phyloP scores from a whole-genome alignment of 176 grass and related monocot species.

The Elaeis guineensis region DNA sequence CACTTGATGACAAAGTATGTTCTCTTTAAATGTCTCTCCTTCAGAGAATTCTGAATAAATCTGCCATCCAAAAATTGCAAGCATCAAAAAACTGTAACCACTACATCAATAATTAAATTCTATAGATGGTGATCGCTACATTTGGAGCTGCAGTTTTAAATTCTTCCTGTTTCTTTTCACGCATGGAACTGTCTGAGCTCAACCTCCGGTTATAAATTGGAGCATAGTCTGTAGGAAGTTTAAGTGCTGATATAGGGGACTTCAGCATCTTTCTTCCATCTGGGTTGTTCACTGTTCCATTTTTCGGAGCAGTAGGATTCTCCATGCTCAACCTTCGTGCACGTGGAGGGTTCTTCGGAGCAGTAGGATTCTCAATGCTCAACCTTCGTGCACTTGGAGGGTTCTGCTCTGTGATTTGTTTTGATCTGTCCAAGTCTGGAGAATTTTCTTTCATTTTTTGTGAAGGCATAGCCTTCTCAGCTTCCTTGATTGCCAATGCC shows the following conservation, averaged over 20 bases:
- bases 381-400: constrained; percentile 54
- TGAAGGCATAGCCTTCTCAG: constrained; percentile 28
- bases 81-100: constrained; percentile 18
- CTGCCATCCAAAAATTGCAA: constrained; percentile 21
- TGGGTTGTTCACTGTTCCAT: constrained; percentile 14
- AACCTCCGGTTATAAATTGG: background rate
- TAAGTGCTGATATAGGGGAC: constrained; percentile 23
- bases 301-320: constrained; percentile 35
- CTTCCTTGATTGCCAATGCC: constrained; percentile 51
- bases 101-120: background rate
- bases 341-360: constrained; percentile 41
- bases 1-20: background rate
- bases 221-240: constrained; percentile 22
- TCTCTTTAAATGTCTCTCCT: constrained; percentile 26
- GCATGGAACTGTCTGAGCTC: constrained; percentile 2
- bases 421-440: constrained; percentile 30
- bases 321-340: constrained; percentile 69
- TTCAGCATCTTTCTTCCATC: constrained; percentile 29
- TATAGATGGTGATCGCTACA: background rate
- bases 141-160: background rate
- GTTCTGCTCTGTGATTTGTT: constrained; percentile 36
- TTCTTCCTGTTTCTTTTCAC: background rate
- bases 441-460: constrained; percentile 54
- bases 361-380: constrained; percentile 54
- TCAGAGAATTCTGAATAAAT: constrained; percentile 22